A percentile compares a stretch with the other conserved stretches of the same genome.
Conservation (phyloP, 139 green algal species). For the Marvania coccoides region DNA sequence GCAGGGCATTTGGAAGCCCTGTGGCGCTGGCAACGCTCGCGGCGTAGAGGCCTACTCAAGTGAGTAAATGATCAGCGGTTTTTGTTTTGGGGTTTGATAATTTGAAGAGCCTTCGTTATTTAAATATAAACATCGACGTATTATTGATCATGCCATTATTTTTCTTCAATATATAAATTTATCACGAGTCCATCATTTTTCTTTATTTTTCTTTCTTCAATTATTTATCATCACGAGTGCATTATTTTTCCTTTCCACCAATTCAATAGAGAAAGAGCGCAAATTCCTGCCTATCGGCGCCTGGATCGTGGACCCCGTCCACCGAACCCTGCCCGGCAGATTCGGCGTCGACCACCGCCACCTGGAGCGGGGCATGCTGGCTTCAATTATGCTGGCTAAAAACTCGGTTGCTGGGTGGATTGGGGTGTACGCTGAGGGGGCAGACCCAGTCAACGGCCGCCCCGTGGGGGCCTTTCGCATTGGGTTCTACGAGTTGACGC, state of each 20-base stretch:
- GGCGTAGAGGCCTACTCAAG: neutral
- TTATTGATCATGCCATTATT: no score
- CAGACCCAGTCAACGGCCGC: no score
- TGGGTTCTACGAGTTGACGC: no score
- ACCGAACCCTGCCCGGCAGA: neutral
- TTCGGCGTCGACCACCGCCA: neutral
- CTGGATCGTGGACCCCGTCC: neutral
- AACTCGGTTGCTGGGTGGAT: conserved; percentile 1
- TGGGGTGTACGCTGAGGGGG: neutral
- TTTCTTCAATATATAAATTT: no score
- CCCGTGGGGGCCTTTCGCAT: no score
- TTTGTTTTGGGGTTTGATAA: neutral
- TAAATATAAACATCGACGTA: no score
- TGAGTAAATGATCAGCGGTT: neutral
- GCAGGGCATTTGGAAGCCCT: neutral
- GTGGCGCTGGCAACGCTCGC: neutral
- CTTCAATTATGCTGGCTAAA: neutral
- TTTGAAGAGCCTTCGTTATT: neutral
- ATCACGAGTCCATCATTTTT: no score
- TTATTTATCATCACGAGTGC: neutral
- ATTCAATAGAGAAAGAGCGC: neutral
- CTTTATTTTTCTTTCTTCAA: neutral
- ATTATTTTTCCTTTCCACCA: neutral
- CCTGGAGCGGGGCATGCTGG: neutral
- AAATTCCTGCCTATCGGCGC: neutral